Base-by-base conservation (phyloP, 345 rosid genomes). In the Melaleuca quinquenervia region DNA sequence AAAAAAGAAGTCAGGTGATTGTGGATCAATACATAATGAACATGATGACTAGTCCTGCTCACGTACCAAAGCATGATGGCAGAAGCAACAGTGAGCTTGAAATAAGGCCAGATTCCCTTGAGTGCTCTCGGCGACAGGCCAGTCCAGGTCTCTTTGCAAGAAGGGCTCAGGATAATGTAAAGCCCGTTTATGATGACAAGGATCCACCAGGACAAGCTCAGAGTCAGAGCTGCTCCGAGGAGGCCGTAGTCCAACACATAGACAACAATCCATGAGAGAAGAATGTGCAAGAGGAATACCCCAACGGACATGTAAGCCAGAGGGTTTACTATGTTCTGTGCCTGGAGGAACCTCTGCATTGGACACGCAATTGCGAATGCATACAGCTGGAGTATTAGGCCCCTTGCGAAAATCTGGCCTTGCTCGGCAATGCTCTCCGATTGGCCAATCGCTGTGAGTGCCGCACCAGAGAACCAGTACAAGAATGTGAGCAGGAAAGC, bases 321-420 rank as follows among this genome's bases (percentile, higher is more conserved):
- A 49, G 98, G 99, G 88, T 97, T 96, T 1, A 97, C 99, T 9
- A 96, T 93, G 92, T 97, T 97, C 92, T 97, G 98, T 49, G 99
- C 99, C 84, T 97, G 99, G 48, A 97, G 95, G 87, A 93, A 97
- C 88, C 98, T 91, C 89, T 95, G 98, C 96, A 96, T 89, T 0
- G 98, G 99, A 84, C 97, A 96, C 85, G 94, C 90, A 0, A 97
- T 27, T 1, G 99, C 96, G 62, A 97, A 95, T 3, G 98, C 98
- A 50, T 93, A 97, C 3, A 97, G 56, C 89, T 97, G 99, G 3
- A 92, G 98, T 84, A 97, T 94, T 85, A 97, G 84, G 41, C 98
- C 98, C 0, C 93, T 93, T 0, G 98, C 95, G 48, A 96, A 97
- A 49, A 94, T 21, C 80, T 96, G 93, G 56, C 99, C 98, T 52